Evolutionary conservation across 2,329 filamentous ascomycete genomes (phyloP).

Genomic region (Cladosporium sp.): DNA sequence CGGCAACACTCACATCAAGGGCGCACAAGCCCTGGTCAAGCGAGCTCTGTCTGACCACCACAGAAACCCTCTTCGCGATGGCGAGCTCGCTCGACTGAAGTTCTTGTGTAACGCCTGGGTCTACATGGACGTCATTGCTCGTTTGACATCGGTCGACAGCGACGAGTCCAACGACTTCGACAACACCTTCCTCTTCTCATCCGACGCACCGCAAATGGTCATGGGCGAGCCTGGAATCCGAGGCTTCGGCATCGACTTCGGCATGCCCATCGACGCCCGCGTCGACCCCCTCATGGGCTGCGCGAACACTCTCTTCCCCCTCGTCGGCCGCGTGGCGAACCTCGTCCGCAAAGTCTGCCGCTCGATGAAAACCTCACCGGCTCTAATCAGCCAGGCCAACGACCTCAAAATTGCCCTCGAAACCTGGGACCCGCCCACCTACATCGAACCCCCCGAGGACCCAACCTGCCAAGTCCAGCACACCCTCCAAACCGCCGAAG

Average conservation of each 20-base stretch:
- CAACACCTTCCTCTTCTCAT: slow-evolving; percentile 33
- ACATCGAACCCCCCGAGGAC: slow-evolving; percentile 58
- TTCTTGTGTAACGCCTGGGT: slow-evolving; percentile 68
- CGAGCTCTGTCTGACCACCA: slow-evolving; percentile 49
- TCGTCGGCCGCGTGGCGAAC: slow-evolving; percentile 60
- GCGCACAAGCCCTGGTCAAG: slow-evolving; percentile 58
- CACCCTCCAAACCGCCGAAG: slow-evolving; percentile 59
- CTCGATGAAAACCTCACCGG: slow-evolving; percentile 51
- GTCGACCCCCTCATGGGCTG: slow-evolving; percentile 69
- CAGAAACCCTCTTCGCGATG: slow-evolving; percentile 34
- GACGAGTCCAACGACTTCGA: slow-evolving; percentile 52
- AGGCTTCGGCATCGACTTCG: slow-evolving; percentile 34
- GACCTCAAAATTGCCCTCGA: slow-evolving; percentile 56
- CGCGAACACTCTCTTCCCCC: slow-evolving; percentile 59
- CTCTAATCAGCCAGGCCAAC: slow-evolving; percentile 56
- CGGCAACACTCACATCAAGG: slow-evolving; percentile 63
- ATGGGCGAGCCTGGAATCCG: slow-evolving; percentile 17
- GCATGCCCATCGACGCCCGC: slow-evolving; percentile 41
- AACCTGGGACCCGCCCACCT: slow-evolving; percentile 53
- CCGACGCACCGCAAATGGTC: slow-evolving; percentile 33
- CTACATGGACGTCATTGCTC: slow-evolving; percentile 67
- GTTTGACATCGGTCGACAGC: slow-evolving; percentile 57
- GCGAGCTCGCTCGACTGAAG: slow-evolving; percentile 50
- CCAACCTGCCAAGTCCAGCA: slow-evolving; percentile 56
- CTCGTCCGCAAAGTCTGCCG: slow-evolving; percentile 57